phyloP scores from a whole-genome alignment of 106 monocot species.

The Dendrobium catenatum region DNA sequence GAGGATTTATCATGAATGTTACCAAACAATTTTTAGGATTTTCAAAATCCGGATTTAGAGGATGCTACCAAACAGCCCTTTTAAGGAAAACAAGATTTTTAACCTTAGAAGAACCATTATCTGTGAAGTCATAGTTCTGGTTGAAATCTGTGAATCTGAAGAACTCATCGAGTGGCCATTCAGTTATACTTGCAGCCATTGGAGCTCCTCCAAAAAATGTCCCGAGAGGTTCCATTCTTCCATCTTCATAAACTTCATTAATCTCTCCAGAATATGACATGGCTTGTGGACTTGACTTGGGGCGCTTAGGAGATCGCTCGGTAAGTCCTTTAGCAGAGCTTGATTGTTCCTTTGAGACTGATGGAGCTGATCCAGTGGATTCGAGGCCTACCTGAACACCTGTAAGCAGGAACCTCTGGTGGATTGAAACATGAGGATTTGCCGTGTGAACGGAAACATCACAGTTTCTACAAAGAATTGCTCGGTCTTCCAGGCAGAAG shows the following conservation, averaged over 20 bases:
- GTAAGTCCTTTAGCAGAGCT: neutral
- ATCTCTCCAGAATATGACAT: neutral
- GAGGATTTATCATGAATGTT: too few relatives aligned
- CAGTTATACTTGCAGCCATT: slow-evolving; percentile 25
- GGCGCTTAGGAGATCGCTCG: neutral
- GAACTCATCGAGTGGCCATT: slow-evolving; percentile 72
- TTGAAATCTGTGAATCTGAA: slow-evolving; percentile 48
- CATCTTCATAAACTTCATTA: slow-evolving; percentile 15
- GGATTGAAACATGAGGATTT: slow-evolving; percentile 27
- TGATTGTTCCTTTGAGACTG: slow-evolving; percentile 20
- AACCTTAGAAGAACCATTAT: slow-evolving; percentile 78
- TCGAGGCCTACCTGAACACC: slow-evolving; percentile 69
- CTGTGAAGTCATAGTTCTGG: slow-evolving; percentile 48
- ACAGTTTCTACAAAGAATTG: slow-evolving; percentile 62
- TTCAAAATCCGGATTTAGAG: too few relatives aligned
- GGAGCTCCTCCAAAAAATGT: slow-evolving; percentile 20
- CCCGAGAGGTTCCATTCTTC: slow-evolving; percentile 8
- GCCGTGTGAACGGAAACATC: slow-evolving; percentile 60
- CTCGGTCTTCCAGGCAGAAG: slow-evolving; percentile 86
- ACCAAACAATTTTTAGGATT: too few relatives aligned
- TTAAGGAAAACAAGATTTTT: neutral
- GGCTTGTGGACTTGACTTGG: neutral
- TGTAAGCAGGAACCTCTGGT: slow-evolving; percentile 56
- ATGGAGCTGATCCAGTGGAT: slow-evolving; percentile 20
- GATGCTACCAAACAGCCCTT: neutral